Percentiles rank a stretch among this genome's conserved stretches.
These are phyloP conservation scores for Colletotrichum aenigma DNA, from an alignment of 2,329 filamentous ascomycete species.

Conservation along the genomic window DNA sequence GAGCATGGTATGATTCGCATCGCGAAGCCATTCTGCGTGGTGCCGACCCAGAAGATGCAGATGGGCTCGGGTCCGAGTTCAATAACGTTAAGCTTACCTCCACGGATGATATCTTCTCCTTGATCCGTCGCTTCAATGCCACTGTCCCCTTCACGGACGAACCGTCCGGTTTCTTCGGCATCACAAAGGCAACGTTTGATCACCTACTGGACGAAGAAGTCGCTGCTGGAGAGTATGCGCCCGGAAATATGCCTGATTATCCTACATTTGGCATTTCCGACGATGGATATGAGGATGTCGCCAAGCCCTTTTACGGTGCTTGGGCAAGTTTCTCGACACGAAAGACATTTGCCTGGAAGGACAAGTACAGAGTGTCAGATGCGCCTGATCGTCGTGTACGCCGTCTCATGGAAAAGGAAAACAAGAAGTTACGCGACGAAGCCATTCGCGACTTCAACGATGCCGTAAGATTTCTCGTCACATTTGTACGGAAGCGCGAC, in stretches of 20 bases:
- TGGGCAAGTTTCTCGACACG: slow-evolving; percentile 85
- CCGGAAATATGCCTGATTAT: slow-evolving; percentile 66
- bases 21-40: slow-evolving; percentile 81
- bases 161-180: slow-evolving; percentile 83
- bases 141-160: slow-evolving; percentile 81
- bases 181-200: slow-evolving; percentile 77
- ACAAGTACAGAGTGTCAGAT: slow-evolving; percentile 81
- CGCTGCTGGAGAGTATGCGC: slow-evolving; percentile 73
- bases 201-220: slow-evolving; percentile 82
- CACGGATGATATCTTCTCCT: slow-evolving; percentile 75
- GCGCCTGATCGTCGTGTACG: slow-evolving; percentile 85
- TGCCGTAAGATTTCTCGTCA: slow-evolving; percentile 82
- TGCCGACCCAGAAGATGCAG: slow-evolving; percentile 51
- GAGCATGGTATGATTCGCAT: slow-evolving; percentile 97
- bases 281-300: slow-evolving; percentile 76
- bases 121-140: slow-evolving; percentile 82
- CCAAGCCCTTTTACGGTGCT: slow-evolving; percentile 78
- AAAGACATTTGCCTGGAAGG: slow-evolving; percentile 90
- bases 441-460: slow-evolving; percentile 90
- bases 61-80: slow-evolving; percentile 61
- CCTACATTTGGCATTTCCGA: slow-evolving; percentile 82
- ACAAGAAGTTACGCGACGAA: slow-evolving; percentile 82
- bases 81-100: slow-evolving; percentile 78
- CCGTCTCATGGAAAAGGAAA: slow-evolving; percentile 93
- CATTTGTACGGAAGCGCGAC: slow-evolving; percentile 90